Base-by-base conservation (phyloP, 1,284 basidiomycete genomes). In the Meira nashicola region DNA sequence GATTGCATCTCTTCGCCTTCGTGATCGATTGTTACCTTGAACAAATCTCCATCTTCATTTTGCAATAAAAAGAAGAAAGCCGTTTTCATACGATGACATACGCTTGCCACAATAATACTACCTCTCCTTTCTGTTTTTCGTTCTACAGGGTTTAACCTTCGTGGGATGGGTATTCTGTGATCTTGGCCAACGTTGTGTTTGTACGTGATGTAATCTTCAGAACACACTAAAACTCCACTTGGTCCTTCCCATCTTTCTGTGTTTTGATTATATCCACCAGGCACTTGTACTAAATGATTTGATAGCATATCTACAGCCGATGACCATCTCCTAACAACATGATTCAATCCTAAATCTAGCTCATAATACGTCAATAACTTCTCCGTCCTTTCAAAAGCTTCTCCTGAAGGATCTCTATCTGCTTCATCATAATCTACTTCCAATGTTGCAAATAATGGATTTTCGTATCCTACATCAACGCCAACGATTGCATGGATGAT, bases 331-430 rank as follows among this genome's bases (percentile, higher is more conserved):
- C 76, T 70, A 8, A 78, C 74, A 37, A 78, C 73, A 39, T 78
- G 76, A 46, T 78, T 78, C 52, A 78, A 66, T n/a, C 76, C 74
- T 14, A 78, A 58, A 43, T 78, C 76, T 37, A 78, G 68, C 67
- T 78, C 76, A 58, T 78, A 78, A 63, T 78, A 78, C n/a, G 70
- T 73, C 37, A 78, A 63, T 5, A 64, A 43, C 63, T 78, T 77
- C 43, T 69, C 62, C 0, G 71, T 63, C 8, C 63, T 54, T n/a
- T 65, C 63, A 47, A 59, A 65, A 5, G 76, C 76, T 17, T 64
- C 70, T 39, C 74, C 76, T 15, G 73, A 64, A 9, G 73, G 65
- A 51, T 78, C 76, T 43, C 65, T 60, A 44, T 78, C 76, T 1
- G 73, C 64, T n/a, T 77, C 74, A 2, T 68, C 71, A 44, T 76